Evolutionary conservation across 768 basidiomycete genomes (phyloP).

Genomic region (Piloderma croceum): DNA sequence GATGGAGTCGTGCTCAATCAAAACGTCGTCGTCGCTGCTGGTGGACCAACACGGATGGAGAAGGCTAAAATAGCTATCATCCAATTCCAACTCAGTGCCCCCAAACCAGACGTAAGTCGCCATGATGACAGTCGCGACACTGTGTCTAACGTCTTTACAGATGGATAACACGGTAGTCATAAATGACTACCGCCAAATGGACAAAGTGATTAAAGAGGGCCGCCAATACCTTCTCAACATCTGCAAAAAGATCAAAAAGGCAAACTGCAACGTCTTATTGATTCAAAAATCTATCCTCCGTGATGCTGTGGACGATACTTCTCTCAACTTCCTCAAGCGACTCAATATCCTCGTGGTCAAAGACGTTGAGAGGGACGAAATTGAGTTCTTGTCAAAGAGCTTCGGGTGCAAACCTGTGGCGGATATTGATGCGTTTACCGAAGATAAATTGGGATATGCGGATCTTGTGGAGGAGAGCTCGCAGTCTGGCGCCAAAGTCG

Average conservation of each 20-base stretch:
- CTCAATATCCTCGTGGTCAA: conserved; percentile 95
- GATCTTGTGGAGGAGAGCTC: conserved; percentile 90
- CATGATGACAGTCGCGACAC: background rate
- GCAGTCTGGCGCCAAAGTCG: conserved; percentile 81
- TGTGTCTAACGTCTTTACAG: conserved; percentile 34
- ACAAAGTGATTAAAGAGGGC: conserved; percentile 99
- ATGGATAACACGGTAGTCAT: conserved; percentile 99
- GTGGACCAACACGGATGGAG: conserved; percentile 92
- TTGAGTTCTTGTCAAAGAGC: conserved; percentile 93
- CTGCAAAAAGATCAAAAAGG: conserved; percentile 99
- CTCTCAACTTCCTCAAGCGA: conserved; percentile 94
- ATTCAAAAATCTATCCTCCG: conserved; percentile 99
- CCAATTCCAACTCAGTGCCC: conserved; percentile 96
- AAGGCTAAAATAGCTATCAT: conserved; percentile 98
- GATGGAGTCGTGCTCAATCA: conserved; percentile 98
- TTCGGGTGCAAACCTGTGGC: conserved; percentile 94
- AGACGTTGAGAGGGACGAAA: conserved; percentile 97
- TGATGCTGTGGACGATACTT: conserved; percentile 97
- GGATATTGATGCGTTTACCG: conserved; percentile 95
- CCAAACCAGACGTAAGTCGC: conserved; percentile 87
- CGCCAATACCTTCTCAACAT: conserved; percentile 96
- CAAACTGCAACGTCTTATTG: conserved; percentile 97
- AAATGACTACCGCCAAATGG: conserved; percentile 99
- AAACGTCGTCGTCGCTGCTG: conserved; percentile 83
- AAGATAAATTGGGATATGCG: conserved; percentile 96